Evolutionary conservation across 2,329 filamentous ascomycete genomes (phyloP).

Genomic region (Cercospora brassicicola): DNA sequence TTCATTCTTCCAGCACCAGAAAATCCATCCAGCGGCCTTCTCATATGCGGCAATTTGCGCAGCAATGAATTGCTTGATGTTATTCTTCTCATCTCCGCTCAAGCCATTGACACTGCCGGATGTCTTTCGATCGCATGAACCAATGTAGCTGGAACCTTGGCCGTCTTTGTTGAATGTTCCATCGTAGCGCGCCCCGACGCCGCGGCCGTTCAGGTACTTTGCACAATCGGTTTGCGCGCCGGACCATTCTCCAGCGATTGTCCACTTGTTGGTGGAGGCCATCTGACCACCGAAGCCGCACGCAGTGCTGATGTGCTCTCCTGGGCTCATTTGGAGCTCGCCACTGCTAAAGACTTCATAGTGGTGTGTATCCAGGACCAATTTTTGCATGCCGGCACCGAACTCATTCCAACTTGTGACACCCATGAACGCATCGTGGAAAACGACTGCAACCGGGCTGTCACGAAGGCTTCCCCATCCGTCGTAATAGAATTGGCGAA

Average conservation of each 20-base stretch:
- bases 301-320: slow-evolving; percentile 44
- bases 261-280: slow-evolving; percentile 49
- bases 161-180: slow-evolving; percentile 41
- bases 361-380: slow-evolving; percentile 50
- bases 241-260: slow-evolving; percentile 51
- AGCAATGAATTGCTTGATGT: slow-evolving; percentile 49
- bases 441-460: slow-evolving; percentile 45
- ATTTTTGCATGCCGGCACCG: slow-evolving; percentile 47
- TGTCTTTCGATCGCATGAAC: slow-evolving; percentile 49
- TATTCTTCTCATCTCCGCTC: slow-evolving; percentile 44
- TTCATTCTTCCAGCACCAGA: slow-evolving; percentile 55
- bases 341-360: slow-evolving; percentile 50
- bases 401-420: slow-evolving; percentile 48
- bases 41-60: slow-evolving; percentile 52
- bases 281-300: slow-evolving; percentile 50
- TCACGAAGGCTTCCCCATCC: slow-evolving; percentile 49
- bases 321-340: slow-evolving; percentile 40
- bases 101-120: slow-evolving; percentile 46
- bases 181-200: slow-evolving; percentile 50
- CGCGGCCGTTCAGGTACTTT: slow-evolving; percentile 51
- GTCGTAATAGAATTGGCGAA: slow-evolving; percentile 51
- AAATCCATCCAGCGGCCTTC: slow-evolving; percentile 52
- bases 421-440: slow-evolving; percentile 52
- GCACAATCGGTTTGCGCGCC: slow-evolving; percentile 52
- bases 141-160: slow-evolving; percentile 42